These are phyloP conservation scores for Vanilla planifolia DNA, from an alignment of 106 monocot genomes.

Conservation along the genomic window DNA sequence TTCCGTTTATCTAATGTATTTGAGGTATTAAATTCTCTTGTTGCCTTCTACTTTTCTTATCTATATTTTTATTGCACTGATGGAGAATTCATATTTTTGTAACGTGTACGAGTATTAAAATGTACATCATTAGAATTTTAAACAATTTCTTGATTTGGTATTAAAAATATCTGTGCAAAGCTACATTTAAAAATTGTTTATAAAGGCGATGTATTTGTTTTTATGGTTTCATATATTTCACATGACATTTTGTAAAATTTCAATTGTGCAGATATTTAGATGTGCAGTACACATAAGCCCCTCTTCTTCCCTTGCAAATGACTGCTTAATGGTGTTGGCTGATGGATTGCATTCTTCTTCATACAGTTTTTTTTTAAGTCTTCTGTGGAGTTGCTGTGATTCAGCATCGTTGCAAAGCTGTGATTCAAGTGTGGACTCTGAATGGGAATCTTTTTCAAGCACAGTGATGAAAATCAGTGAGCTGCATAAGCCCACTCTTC, in stretches of 20 bases:
- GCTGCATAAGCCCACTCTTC: conserved; percentile 20
- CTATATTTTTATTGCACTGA: too few species aligned
- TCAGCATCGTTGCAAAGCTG: conserved; percentile 28
- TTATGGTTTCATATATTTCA: too few species aligned
- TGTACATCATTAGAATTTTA: too few species aligned
- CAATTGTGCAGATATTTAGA: conserved; percentile 62
- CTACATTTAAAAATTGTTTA: too few species aligned
- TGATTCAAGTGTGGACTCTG: conserved; percentile 46
- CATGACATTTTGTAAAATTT: neutral
- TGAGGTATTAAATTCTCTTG: too few species aligned
- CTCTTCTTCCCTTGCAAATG: conserved; percentile 60
- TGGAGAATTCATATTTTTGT: too few species aligned
- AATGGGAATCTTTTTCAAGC: conserved; percentile 73
- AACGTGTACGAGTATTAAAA: too few species aligned
- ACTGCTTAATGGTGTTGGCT: conserved; percentile 76
- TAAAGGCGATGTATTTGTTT: too few species aligned
- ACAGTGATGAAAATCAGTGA: conserved; percentile 42
- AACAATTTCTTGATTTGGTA: too few species aligned
- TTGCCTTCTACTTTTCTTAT: too few species aligned
- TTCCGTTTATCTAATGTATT: too few species aligned
- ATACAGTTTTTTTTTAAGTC: conserved; percentile 49
- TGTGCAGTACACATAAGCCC: conserved; percentile 60
- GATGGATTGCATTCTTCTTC: conserved; percentile 63
- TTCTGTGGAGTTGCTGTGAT: conserved; percentile 58
- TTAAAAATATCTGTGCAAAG: too few species aligned